These are phyloP conservation scores for Xylaria polymorpha DNA, from an alignment of 2,329 filamentous ascomycete genomes.

Conservation along the genomic window DNA sequence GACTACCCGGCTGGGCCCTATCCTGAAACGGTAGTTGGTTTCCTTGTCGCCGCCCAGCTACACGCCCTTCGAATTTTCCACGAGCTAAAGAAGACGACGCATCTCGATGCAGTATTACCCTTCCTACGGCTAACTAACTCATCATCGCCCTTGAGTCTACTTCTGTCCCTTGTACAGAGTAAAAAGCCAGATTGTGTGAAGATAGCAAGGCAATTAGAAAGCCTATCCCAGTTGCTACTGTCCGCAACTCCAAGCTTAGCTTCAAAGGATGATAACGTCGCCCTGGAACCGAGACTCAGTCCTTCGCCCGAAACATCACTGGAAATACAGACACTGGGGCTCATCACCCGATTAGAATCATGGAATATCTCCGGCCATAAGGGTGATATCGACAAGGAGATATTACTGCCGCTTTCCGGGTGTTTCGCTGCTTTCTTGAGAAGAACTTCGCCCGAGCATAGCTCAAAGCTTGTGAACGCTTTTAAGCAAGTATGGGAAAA, in stretches of 20 bases:
- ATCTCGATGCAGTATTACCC: constrained; percentile 68
- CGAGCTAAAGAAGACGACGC: constrained; percentile 67
- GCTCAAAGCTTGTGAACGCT: constrained; percentile 53
- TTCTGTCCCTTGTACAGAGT: constrained; percentile 60
- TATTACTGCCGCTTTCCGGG: constrained; percentile 72
- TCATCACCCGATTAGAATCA: constrained; percentile 71
- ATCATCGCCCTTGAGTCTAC: constrained; percentile 69
- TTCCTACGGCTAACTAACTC: constrained; percentile 64
- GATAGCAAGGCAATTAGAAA: constrained; percentile 73
- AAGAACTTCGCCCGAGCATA: constrained; percentile 57
- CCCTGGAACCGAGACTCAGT: constrained; percentile 64
- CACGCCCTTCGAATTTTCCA: constrained; percentile 73
- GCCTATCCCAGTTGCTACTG: constrained; percentile 72
- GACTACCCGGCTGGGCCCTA: constrained; percentile 64
- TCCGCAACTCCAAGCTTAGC: constrained; percentile 76
- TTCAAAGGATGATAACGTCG: constrained; percentile 68
- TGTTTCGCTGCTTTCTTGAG: constrained; percentile 72
- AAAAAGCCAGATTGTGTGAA: constrained; percentile 64
- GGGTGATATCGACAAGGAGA: constrained; percentile 70
- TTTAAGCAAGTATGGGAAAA: constrained; percentile 54
- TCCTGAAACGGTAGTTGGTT: constrained; percentile 58
- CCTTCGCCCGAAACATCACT: constrained; percentile 69
- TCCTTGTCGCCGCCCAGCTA: constrained; percentile 73
- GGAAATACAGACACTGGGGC: constrained; percentile 71
- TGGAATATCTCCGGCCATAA: constrained; percentile 72